Percentiles rank a stretch among this genome's conserved stretches.
Evolutionary conservation across 2,329 filamentous ascomycete species (phyloP).

Genomic region (Hymenoscyphus infarciens): DNA sequence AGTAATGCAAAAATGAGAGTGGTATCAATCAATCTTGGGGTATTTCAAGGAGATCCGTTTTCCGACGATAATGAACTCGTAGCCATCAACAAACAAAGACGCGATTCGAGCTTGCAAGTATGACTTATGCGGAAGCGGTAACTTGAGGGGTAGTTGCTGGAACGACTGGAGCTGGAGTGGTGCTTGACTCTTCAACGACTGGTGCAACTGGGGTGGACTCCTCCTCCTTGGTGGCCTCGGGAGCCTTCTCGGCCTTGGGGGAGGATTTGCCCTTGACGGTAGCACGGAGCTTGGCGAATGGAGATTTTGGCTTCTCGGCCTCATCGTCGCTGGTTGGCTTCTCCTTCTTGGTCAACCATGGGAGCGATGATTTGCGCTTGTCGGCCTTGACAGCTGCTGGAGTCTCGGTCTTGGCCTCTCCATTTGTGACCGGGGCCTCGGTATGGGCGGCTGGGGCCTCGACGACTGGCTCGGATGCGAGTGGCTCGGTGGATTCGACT

Average conservation of each 20-base stretch:
- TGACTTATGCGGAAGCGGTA: slow-evolving; percentile 15
- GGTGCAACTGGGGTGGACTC: slow-evolving; percentile 28
- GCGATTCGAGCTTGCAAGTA: slow-evolving; percentile 10
- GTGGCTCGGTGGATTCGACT: slow-evolving; percentile 32
- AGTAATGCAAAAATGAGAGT: slow-evolving; percentile 37
- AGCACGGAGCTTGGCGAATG: slow-evolving; percentile 37
- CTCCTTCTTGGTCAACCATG: slow-evolving; percentile 64
- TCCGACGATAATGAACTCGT: slow-evolving; percentile 33
- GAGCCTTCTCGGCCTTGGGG: slow-evolving; percentile 42
- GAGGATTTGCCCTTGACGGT: slow-evolving; percentile 36
- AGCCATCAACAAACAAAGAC: slow-evolving; percentile 19
- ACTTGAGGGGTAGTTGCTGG: slow-evolving; percentile 31
- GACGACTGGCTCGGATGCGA: slow-evolving; percentile 16
- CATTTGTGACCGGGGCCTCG: slow-evolving; percentile 36
- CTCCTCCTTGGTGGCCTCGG: slow-evolving; percentile 43
- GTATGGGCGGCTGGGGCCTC: slow-evolving; percentile 27
- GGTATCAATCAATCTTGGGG: slow-evolving; percentile 38
- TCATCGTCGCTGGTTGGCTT: slow-evolving; percentile 40
- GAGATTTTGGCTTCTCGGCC: slow-evolving; percentile 32
- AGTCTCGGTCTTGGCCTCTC: slow-evolving; percentile 40
- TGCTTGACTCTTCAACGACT: slow-evolving; percentile 28
- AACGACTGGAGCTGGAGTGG: slow-evolving; percentile 25
- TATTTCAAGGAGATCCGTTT: slow-evolving; percentile 38
- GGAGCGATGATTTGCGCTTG: slow-evolving; percentile 60
- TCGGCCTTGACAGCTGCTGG: slow-evolving; percentile 38